A percentile compares a stretch with the other conserved stretches of the same genome.
Conservation (phyloP, 75 land plant species). For the Isoetes taiwanensis region DNA sequence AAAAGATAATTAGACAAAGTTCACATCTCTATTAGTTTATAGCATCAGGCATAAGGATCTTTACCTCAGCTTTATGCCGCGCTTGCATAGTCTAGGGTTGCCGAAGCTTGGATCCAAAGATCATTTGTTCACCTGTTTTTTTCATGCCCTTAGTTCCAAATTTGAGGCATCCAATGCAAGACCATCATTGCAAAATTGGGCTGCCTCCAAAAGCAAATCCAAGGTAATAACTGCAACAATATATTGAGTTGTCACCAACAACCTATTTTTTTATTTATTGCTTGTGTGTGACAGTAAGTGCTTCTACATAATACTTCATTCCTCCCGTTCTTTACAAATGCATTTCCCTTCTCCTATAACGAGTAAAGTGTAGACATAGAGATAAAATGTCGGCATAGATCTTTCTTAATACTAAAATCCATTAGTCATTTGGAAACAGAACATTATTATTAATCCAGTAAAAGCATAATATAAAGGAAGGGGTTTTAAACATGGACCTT, state of each 20-base stretch:
- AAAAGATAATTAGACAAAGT: too few relatives aligned
- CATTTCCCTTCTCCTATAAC: slow-evolving; percentile 75
- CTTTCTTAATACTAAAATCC: not conserved
- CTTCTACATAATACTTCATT: slow-evolving; percentile 67
- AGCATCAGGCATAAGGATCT: too few relatives aligned
- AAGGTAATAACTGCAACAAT: slow-evolving; percentile 66
- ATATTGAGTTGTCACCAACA: slow-evolving; percentile 36
- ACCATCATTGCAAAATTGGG: slow-evolving; percentile 35
- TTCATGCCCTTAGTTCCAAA: slow-evolving; percentile 51
- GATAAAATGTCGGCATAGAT: too few relatives aligned
- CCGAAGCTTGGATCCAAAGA: slow-evolving; percentile 27
- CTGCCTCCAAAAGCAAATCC: slow-evolving; percentile 48
- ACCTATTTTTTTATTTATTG: slow-evolving; percentile 57
- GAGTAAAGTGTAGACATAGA: not conserved
- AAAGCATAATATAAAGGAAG: not conserved
- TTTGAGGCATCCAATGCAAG: slow-evolving; percentile 41
- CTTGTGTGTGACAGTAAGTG: slow-evolving; percentile 79
- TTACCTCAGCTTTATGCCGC: slow-evolving; percentile 50
- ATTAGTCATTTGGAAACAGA: not conserved
- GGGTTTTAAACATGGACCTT: slow-evolving; percentile 33
- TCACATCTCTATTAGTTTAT: too few relatives aligned
- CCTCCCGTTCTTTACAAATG: slow-evolving; percentile 81
- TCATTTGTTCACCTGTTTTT: slow-evolving; percentile 19
- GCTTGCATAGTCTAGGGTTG: slow-evolving; percentile 31
- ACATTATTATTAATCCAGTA: not conserved